Percentiles rank a stretch among this genome's conserved stretches.
phyloP scores from a whole-genome alignment of 2,329 filamentous ascomycete species.

The Salinomyces thailandicus region DNA sequence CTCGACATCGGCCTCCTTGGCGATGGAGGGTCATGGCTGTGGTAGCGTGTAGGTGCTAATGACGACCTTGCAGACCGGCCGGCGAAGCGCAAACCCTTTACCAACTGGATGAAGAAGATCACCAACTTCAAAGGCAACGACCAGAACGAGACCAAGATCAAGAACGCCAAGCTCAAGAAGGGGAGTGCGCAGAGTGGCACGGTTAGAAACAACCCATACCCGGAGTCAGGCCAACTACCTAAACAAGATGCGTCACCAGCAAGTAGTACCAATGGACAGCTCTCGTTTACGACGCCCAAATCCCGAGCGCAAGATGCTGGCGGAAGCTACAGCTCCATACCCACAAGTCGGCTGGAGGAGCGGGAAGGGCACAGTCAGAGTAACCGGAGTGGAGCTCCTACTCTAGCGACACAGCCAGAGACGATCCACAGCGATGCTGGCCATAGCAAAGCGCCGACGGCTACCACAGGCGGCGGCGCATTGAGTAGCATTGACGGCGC shows the following conservation, averaged over 20 bases:
- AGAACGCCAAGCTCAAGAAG: slow-evolving; percentile 23
- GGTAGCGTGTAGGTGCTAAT: too few relatives aligned
- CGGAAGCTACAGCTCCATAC: slow-evolving; percentile 48
- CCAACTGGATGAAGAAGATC: slow-evolving; percentile 88
- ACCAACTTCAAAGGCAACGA: slow-evolving; percentile 73
- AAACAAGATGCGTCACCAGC: slow-evolving; percentile 39
- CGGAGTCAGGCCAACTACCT: slow-evolving; percentile 58
- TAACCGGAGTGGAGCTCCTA: slow-evolving; percentile 64
- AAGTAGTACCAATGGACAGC: slow-evolving; percentile 33
- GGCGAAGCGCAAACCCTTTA: slow-evolving; percentile 72
- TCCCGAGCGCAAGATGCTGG: slow-evolving; percentile 35
- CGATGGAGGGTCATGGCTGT: too few relatives aligned
- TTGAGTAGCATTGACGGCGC: slow-evolving; percentile 46
- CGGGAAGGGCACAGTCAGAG: slow-evolving; percentile 49
- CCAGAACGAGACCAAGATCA: slow-evolving; percentile 28
- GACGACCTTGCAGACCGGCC: slow-evolving; percentile 48
- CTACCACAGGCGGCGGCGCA: slow-evolving; percentile 59
- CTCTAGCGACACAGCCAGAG: slow-evolving; percentile 73
- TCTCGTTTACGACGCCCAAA: slow-evolving; percentile 44
- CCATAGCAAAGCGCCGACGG: slow-evolving; percentile 58
- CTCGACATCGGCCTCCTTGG: background rate
- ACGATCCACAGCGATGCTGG: slow-evolving; percentile 63
- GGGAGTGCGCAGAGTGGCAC: slow-evolving; percentile 45
- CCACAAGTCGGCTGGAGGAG: slow-evolving; percentile 42
- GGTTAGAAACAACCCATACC: slow-evolving; percentile 79